A percentile compares a stretch with the other conserved stretches of the same genome.
These are phyloP conservation scores for Carpinus fangiana DNA, from an alignment of 306 rosid genomes.

Conservation along the genomic window DNA sequence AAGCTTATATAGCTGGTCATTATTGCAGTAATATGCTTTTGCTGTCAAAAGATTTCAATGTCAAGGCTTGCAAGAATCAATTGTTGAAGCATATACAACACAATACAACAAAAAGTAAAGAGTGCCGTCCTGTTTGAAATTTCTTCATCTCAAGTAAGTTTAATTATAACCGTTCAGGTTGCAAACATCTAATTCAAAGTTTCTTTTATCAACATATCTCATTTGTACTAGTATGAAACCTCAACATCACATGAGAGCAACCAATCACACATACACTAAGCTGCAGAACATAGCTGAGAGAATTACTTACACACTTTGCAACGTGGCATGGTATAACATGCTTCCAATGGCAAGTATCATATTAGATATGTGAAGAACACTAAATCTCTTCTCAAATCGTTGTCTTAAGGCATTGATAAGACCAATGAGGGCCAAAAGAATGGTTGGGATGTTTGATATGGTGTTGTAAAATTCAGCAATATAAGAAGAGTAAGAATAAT, in stretches of 20 bases:
- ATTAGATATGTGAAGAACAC: slow-evolving; percentile 83
- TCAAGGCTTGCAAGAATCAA: neutral
- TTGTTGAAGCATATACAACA: slow-evolving; percentile 4
- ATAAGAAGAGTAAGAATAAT: slow-evolving; percentile 72
- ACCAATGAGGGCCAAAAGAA: slow-evolving; percentile 86
- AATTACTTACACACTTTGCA: slow-evolving; percentile 72
- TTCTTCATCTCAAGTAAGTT: neutral
- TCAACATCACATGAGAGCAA: slow-evolving; percentile 7
- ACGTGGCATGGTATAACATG: slow-evolving; percentile 88
- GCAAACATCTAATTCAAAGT: neutral
- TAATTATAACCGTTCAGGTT: neutral
- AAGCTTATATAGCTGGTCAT: neutral
- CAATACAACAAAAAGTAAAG: neutral
- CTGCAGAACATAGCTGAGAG: slow-evolving; percentile 16
- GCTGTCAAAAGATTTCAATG: neutral
- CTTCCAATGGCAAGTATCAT: slow-evolving; percentile 89
- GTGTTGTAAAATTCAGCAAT: slow-evolving; percentile 93
- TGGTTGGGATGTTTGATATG: slow-evolving; percentile 72
- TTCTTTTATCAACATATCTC: slow-evolving; percentile 10
- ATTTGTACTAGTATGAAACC: slow-evolving; percentile 10
- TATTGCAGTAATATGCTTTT: neutral
- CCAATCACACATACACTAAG: slow-evolving; percentile 12
- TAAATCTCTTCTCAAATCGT: slow-evolving; percentile 94
- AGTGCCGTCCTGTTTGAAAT: neutral
- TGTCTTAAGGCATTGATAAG: slow-evolving; percentile 76